phyloP scores from a whole-genome alignment of 768 basidiomycete species.

The Pleurotus tuber-regium region DNA sequence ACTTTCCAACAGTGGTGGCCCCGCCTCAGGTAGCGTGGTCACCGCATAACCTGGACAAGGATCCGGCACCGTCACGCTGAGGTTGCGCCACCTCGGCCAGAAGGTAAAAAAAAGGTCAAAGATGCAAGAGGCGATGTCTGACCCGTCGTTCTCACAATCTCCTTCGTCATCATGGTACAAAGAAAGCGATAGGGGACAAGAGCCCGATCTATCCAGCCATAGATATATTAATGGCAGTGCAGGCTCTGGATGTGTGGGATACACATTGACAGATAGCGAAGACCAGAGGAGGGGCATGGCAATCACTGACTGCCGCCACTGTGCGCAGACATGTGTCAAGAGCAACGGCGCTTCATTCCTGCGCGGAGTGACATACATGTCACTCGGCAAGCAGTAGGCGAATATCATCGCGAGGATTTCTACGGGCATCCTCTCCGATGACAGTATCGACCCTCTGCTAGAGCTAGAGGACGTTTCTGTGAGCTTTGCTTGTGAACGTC shows the following conservation, averaged over 20 bases:
- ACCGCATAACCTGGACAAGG: slow-evolving; percentile 7
- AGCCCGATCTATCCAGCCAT: slow-evolving; percentile 7
- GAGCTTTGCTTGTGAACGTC: not conserved
- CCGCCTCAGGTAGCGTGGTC: slow-evolving; percentile 5
- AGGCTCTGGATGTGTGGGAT: slow-evolving; percentile 4
- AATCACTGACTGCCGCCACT: slow-evolving; percentile 6
- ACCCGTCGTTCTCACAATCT: slow-evolving; percentile 6
- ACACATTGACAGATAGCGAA: slow-evolving; percentile 4
- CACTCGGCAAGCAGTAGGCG: slow-evolving; percentile 54
- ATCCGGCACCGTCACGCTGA: slow-evolving; percentile 1
- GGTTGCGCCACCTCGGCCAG: slow-evolving; percentile 5
- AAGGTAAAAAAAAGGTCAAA: not conserved
- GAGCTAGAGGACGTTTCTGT: not conserved
- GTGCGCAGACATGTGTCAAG: slow-evolving; percentile 8
- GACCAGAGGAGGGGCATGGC: slow-evolving; percentile 9
- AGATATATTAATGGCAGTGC: slow-evolving; percentile 6
- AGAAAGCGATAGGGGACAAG: slow-evolving; percentile 7
- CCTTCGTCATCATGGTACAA: slow-evolving; percentile 2
- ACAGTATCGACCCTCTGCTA: not conserved
- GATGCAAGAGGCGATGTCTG: slow-evolving; percentile 1
- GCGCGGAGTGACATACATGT: slow-evolving; percentile 23
- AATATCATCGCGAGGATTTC: slow-evolving; percentile 41
- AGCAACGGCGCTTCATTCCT: slow-evolving; percentile 7
- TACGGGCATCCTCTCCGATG: slow-evolving; percentile 2
- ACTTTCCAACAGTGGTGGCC: slow-evolving; percentile 5